Conservation (phyloP, 768 basidiomycete species). For the Sarcodon sp. region DNA sequence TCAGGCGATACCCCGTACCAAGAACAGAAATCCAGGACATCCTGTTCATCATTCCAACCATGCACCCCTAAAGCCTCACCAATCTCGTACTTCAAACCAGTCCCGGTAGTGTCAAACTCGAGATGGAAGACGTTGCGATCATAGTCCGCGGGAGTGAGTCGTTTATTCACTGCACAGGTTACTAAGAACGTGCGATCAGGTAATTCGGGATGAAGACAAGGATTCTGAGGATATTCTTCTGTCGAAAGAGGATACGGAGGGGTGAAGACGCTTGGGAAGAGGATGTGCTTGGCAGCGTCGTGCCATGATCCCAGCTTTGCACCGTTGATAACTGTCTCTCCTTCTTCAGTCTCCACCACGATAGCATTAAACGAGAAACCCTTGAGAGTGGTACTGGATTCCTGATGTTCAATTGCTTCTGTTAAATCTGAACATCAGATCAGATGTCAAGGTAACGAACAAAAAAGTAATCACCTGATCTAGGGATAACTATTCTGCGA, state of each 20-base stretch:
- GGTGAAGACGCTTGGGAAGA: conserved; percentile 76
- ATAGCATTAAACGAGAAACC: conserved; percentile 66
- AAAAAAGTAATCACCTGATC: conserved; percentile 11
- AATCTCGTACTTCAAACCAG: conserved; percentile 88
- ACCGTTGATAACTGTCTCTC: conserved; percentile 46
- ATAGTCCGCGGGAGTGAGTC: conserved; percentile 90
- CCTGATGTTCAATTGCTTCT: conserved; percentile 6
- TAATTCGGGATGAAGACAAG: conserved; percentile 73
- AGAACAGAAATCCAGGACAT: conserved; percentile 78
- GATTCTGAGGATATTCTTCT: conserved; percentile 43
- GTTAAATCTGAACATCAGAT: too few species aligned
- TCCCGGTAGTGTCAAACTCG: conserved; percentile 86
- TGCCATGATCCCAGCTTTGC: conserved; percentile 64
- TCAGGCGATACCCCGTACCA: conserved; percentile 87
- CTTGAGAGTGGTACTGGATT: conserved; percentile 26
- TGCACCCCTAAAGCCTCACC: conserved; percentile 96
- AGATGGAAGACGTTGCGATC: conserved; percentile 99
- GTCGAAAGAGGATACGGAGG: conserved; percentile 23
- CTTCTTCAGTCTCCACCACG: conserved; percentile 45
- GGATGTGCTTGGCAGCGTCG: conserved; percentile 74
- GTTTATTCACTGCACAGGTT: conserved; percentile 87
- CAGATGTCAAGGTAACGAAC: conserved; percentile 3
- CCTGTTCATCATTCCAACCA: conserved; percentile 90
- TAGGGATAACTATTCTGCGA: conserved; percentile 35
- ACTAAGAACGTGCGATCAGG: conserved; percentile 88